Conservation (phyloP, 202 grass and related monocot species). For the Bolboschoenoplectus hybrid region DNA sequence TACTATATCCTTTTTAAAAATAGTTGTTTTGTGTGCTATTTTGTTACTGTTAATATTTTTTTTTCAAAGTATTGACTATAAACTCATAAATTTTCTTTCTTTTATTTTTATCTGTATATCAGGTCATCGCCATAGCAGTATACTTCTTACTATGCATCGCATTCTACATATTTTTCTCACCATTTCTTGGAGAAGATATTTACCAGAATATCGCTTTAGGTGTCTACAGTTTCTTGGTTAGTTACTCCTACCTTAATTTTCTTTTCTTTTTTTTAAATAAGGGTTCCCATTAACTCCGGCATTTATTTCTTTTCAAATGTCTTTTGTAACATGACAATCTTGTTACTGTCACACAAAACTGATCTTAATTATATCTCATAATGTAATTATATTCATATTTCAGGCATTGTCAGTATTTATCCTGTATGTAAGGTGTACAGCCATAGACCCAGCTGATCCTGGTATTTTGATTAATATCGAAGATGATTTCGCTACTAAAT, state of each 20-base stretch:
- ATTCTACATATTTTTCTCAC: constrained; percentile 95
- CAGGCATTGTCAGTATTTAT: constrained; percentile 91
- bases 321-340: not conserved
- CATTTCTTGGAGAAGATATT: constrained; percentile 72
- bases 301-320: no score
- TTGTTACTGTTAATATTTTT: not conserved
- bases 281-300: no score
- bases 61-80: not conserved
- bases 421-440: constrained; percentile 91
- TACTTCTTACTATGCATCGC: constrained; percentile 93
- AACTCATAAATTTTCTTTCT: not conserved
- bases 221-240: constrained; percentile 93
- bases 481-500: constrained; percentile 52
- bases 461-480: constrained; percentile 94
- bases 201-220: constrained; percentile 69
- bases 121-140: constrained; percentile 93
- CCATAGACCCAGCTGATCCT: constrained; percentile 97
- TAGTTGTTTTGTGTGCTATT: constrained; percentile 5
- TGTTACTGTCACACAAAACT: not conserved
- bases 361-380: not conserved
- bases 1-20: not conserved
- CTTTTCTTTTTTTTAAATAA: no score
- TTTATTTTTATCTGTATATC: constrained; percentile 37
- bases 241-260: constrained; percentile 30
- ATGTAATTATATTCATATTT: not conserved